phyloP scores from a whole-genome alignment of 139 green algal genomes.

The Pleodorina starrii region DNA sequence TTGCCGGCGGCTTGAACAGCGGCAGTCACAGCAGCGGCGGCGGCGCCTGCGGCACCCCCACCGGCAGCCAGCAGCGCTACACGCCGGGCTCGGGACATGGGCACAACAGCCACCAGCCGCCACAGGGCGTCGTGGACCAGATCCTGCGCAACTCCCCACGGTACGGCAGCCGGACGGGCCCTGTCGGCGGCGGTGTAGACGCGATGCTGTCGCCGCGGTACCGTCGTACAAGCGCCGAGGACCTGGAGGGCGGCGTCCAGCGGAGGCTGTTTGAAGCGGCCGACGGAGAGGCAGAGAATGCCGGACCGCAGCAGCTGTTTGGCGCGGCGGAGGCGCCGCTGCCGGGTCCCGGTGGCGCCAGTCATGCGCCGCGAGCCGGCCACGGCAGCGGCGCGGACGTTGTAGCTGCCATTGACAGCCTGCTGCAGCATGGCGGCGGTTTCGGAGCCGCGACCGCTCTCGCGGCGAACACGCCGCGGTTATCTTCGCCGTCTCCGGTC shows the following conservation, averaged over 20 bases:
- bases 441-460: too few species aligned
- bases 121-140: slow-evolving; percentile 20
- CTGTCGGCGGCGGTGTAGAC: background rate
- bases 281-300: background rate
- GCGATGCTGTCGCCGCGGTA: background rate
- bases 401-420: background rate
- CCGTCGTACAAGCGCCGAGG: background rate
- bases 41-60: background rate
- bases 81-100: too few species aligned
- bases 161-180: background rate
- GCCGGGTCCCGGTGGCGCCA: background rate
- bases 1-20: background rate
- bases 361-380: background rate
- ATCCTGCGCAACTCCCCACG: slow-evolving; percentile 28
- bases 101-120: background rate
- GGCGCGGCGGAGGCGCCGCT: background rate
- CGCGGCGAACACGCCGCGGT: background rate
- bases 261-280: background rate
- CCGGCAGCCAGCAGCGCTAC: background rate
- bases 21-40: background rate
- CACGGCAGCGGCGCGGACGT: background rate
- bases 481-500: background rate
- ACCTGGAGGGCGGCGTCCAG: background rate
- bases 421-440: slow-evolving; percentile 1
- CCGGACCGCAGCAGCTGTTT: background rate